phyloP scores from a whole-genome alignment of 768 basidiomycete genomes.

The Grammothele lineata region DNA sequence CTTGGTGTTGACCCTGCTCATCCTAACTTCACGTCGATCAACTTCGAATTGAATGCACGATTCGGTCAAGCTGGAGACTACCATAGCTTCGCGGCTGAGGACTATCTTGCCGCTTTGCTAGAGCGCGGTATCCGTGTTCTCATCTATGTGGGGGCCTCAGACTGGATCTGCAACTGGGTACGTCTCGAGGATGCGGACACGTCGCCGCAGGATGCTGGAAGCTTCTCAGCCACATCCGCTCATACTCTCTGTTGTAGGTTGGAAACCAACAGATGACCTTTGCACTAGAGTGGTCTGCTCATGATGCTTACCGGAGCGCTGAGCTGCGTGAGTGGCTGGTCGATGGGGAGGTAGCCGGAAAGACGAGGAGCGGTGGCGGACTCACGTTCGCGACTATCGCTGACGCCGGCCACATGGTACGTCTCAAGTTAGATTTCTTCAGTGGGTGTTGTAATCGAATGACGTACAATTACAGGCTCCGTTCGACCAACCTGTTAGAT shows the following conservation, averaged over 20 bases:
- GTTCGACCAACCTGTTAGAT: constrained; percentile 56
- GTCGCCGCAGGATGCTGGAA: too few species aligned
- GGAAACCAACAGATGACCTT: constrained; percentile 58
- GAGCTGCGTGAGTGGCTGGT: constrained; percentile 50
- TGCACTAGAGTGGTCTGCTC: constrained; percentile 52
- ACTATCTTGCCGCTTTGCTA: constrained; percentile 47
- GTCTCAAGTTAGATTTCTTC: too few species aligned
- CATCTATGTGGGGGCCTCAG: constrained; percentile 50
- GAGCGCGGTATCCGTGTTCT: constrained; percentile 47
- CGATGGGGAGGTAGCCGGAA: constrained; percentile 48
- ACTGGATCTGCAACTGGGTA: constrained; percentile 57
- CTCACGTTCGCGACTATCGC: constrained; percentile 61
- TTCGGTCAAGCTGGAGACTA: constrained; percentile 19
- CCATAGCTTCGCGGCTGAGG: constrained; percentile 18
- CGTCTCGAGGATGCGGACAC: too few species aligned
- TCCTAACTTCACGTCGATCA: constrained; percentile 31
- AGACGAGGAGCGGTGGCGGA: constrained; percentile 46
- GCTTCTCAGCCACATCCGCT: too few species aligned
- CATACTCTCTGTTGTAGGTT: constrained; percentile 22
- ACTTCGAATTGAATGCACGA: constrained; percentile 37
- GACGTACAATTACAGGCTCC: constrained; percentile 39
- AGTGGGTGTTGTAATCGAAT: too few species aligned
- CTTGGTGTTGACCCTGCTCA: constrained; percentile 61
- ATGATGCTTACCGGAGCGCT: constrained; percentile 38
- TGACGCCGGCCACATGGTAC: constrained; percentile 75